Base-by-base conservation (phyloP, 768 basidiomycete species). In the Kwoniella sp. region DNA sequence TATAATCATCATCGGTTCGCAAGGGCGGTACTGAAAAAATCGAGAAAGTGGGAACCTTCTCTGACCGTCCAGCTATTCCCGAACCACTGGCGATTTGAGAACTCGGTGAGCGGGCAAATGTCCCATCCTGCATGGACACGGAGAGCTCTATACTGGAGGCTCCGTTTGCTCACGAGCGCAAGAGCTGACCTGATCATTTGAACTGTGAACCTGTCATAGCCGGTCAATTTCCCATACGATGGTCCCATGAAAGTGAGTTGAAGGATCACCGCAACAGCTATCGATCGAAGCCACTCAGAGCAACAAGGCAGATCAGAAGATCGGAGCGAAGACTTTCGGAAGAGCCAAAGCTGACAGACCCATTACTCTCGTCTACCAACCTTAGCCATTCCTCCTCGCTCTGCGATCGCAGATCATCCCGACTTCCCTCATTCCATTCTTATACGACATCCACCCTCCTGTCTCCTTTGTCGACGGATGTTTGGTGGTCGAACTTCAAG, bases 401-500 rank as follows among this genome's bases (percentile, higher is more conserved):
- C 76, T 83, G 20, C 74, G 81, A 25, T 74, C 82, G 23, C 82
- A 82, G 57, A 76, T 76, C 56, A 79, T 83, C 25, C 82, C 82
- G 4, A 70, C 75, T 5, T 69, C 75, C 45, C 73, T 83, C 55
- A 72, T 83, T 2, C 78, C 80, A 28, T 75, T 79, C 29, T 66
- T 83, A 28, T 80, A 82, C 61, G 74, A 78, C 57, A 66, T 72
- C 54, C 51, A 54, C 15, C 69, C 68, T 2, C 66, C 71, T 17
- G 61, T 73, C 12, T 70, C 73, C 4, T 70, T 73, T 52, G 70
- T 73, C 8, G 70, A 77, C 53, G 82, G 82, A 11, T 83, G 82
- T 65, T 73, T 83, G 20, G 81, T 83, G 22, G 81, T 83, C 56
- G 82, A 83, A 63, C 73, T 83, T n/a, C 81, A 82, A 68, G 83